A percentile compares a stretch with the other conserved stretches of the same genome.
Conservation (phyloP, 148 eudicot species). For the Diospyros kaki region DNA sequence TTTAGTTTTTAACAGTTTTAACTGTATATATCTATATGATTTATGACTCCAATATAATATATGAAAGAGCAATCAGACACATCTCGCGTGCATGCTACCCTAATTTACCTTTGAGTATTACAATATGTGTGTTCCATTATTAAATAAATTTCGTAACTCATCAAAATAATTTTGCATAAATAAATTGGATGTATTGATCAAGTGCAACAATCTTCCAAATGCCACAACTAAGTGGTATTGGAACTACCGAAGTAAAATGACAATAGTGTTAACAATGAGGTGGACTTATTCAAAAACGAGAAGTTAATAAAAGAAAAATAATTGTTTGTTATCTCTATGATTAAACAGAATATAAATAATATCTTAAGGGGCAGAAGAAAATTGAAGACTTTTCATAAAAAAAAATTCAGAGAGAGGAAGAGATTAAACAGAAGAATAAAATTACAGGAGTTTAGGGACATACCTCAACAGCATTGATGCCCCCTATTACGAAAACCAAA, state of each 20-base stretch:
- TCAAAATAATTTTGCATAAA: too few species aligned
- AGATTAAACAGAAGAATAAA: neutral
- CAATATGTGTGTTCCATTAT: too few species aligned
- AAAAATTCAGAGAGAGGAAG: neutral
- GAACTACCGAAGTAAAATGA: neutral
- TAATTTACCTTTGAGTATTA: too few species aligned
- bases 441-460: neutral
- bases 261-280: neutral
- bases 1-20: too few species aligned
- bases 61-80: too few species aligned
- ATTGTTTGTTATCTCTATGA: neutral
- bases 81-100: too few species aligned
- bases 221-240: neutral
- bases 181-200: too few species aligned
- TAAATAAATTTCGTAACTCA: too few species aligned
- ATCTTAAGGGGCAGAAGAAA: neutral
- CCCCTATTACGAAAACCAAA: conserved; percentile 84
- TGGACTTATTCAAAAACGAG: neutral
- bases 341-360: neutral
- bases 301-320: neutral
- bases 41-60: too few species aligned
- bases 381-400: too few species aligned
- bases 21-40: too few species aligned
- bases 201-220: neutral
- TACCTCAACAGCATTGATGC: conserved; percentile 88